Evolutionary conservation across 345 rosid species (phyloP).

Genomic region (Atalantia buxifolia): DNA sequence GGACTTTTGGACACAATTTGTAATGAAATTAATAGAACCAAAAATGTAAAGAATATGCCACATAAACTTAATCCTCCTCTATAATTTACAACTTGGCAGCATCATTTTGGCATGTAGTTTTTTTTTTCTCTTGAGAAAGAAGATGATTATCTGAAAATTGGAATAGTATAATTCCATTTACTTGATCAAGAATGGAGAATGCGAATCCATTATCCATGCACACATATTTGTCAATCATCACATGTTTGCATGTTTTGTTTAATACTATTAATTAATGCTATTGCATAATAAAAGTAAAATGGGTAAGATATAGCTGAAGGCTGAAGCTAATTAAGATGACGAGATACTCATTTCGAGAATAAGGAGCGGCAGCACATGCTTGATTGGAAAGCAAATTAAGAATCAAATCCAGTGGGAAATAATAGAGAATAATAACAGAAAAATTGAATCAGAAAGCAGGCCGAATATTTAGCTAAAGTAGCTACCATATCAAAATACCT

Average conservation of each 20-base stretch:
- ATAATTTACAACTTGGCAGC: neutral
- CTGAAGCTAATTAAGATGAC: neutral
- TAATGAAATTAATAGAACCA: neutral
- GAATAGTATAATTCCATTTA: neutral
- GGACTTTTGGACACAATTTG: neutral
- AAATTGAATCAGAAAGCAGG: no score
- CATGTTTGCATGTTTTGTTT: neutral
- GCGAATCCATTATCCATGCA: no score
- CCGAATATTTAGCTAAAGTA: no score
- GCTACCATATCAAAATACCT: no score
- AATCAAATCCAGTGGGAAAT: neutral
- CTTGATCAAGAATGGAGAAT: neutral
- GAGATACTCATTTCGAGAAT: neutral
- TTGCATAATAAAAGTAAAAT: neutral
- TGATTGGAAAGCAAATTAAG: neutral
- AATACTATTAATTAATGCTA: no score
- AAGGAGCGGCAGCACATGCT: neutral
- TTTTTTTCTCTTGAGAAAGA: no score
- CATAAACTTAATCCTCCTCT: neutral
- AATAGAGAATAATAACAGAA: no score
- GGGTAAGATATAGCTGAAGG: neutral
- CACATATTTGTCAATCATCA: neutral
- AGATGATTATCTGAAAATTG: neutral
- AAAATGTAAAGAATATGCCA: neutral
- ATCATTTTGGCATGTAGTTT: neutral